Percentiles rank a stretch among this genome's conserved stretches.
These are phyloP conservation scores for Starmerella stigmatis DNA, from an alignment of 805 yeast species.

Conservation along the genomic window DNA sequence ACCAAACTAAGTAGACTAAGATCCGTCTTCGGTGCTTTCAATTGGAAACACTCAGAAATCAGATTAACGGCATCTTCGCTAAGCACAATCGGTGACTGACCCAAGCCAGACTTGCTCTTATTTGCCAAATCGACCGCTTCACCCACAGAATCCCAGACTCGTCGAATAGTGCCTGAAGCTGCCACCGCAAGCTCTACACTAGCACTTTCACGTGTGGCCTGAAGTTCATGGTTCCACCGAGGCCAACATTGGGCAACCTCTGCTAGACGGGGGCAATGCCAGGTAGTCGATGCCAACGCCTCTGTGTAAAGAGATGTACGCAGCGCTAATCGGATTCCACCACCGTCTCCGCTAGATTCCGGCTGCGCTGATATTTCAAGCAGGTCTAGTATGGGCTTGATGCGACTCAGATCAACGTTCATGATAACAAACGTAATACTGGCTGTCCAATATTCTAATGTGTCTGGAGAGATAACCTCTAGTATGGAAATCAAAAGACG, in stretches of 20 bases:
- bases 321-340: constrained; percentile 16
- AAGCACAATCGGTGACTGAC: background rate
- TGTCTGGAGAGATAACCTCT: constrained; percentile 62
- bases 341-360: constrained; percentile 7
- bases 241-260: constrained; percentile 7
- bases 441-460: constrained; percentile 60
- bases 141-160: background rate
- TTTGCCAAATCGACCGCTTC: background rate
- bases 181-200: constrained; percentile 11
- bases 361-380: constrained; percentile 6
- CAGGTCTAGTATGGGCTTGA: constrained; percentile 26
- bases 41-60: constrained; percentile 6
- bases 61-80: background rate
- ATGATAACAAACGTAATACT: constrained; percentile 65
- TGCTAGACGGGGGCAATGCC: constrained; percentile 6
- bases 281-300: constrained; percentile 3
- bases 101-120: background rate
- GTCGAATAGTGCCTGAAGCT: background rate
- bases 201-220: constrained; percentile 16
- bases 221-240: constrained; percentile 15
- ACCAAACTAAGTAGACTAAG: constrained; percentile 16
- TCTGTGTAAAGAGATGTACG: constrained; percentile 12
- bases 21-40: constrained; percentile 2
- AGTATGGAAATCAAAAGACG: constrained; percentile 35
- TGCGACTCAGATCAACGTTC: constrained; percentile 48